Evolutionary conservation across 495 filamentous ascomycete genomes (phyloP), one percentile per base, ranked within the genome.

Genomic region (Delitschia confertaspora): DNA sequence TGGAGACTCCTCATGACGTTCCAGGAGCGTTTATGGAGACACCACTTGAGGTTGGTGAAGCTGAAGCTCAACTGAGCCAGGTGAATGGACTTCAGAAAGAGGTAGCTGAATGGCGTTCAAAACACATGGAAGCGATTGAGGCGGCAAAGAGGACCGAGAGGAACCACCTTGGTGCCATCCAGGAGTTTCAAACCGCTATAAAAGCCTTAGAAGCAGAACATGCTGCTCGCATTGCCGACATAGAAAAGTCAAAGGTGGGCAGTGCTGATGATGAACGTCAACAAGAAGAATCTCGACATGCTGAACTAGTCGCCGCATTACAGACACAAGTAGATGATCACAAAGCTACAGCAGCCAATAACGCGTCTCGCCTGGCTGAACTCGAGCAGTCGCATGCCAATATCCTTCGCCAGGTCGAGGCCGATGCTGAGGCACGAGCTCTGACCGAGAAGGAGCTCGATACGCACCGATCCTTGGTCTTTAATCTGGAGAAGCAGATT

Each of bases 281-380:
- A 35, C 55, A 59, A 35, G 76, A 79, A 53, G 67, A 67, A 20
- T 56, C 41, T 9, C 72, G 72, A 53, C 83, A 94, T 47, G 67
- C 80, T 42, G 72, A 81, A 25, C 58, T 80, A 26, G 71, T 93
- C 22, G 68, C 73, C 22, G 65, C 69, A 22, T 64, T 99, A 30
- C 82, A 83, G 47, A 69, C 66, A 42, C 77, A 88, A 52, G 80
- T 96, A 43, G 79, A 85, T 21, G 76, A 83, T 45, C 84, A 93
- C 62, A 88, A 83, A 65, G 60, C 71, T 11, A 75, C 80, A 2
- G 56, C 64, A 2, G 37, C 22, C 25, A 55, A 52, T 38, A 64
- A 69, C 41, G 60, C 61, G 33, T 37, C 54, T 29, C 65, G 62
- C 34, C 60, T 73, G 42, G 61, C 64, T 25, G 58, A 67, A 37